A percentile compares a stretch with the other conserved stretches of the same genome.
These are phyloP conservation scores for Gentiana dahurica DNA, from an alignment of 257 asterid species.

Conservation along the genomic window DNA sequence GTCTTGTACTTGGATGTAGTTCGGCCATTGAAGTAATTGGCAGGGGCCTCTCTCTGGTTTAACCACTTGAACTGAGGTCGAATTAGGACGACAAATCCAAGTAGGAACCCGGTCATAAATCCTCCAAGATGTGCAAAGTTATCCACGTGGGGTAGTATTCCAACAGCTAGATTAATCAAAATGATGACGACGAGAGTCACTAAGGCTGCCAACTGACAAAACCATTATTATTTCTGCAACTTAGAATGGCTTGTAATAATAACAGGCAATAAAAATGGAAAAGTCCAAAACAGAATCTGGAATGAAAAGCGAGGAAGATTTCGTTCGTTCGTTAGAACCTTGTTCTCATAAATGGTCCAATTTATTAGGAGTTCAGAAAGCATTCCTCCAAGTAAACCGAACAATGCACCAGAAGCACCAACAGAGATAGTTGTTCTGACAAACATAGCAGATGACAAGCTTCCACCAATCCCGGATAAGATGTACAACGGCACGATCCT, in stretches of 20 bases:
- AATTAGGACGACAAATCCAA: slow-evolving; percentile 68
- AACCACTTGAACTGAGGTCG: slow-evolving; percentile 82
- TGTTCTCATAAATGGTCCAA: slow-evolving; percentile 80
- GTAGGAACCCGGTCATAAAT: slow-evolving; percentile 59
- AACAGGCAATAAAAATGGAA: no score
- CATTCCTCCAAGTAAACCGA: slow-evolving; percentile 87
- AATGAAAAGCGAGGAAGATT: not conserved
- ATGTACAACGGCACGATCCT: slow-evolving; percentile 52
- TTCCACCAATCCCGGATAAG: slow-evolving; percentile 72
- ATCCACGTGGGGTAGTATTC: slow-evolving; percentile 94
- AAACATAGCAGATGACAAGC: slow-evolving; percentile 54
- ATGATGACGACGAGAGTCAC: slow-evolving; percentile 55
- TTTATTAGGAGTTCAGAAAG: slow-evolving; percentile 73
- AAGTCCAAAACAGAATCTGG: no score
- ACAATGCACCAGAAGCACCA: slow-evolving; percentile 92
- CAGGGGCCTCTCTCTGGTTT: slow-evolving; percentile 25
- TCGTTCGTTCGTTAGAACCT: slow-evolving; percentile 24
- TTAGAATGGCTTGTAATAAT: no score
- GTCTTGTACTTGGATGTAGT: slow-evolving; percentile 63
- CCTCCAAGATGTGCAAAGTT: slow-evolving; percentile 97
- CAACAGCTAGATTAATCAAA: slow-evolving; percentile 64
- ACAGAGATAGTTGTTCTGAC: slow-evolving; percentile 55
- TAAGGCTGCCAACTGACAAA: slow-evolving; percentile 49
- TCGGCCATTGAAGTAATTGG: slow-evolving; percentile 18
- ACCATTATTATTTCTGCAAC: not conserved